Evolutionary conservation across 306 rosid species (phyloP).

Genomic region (Erythrophleum fordii): DNA sequence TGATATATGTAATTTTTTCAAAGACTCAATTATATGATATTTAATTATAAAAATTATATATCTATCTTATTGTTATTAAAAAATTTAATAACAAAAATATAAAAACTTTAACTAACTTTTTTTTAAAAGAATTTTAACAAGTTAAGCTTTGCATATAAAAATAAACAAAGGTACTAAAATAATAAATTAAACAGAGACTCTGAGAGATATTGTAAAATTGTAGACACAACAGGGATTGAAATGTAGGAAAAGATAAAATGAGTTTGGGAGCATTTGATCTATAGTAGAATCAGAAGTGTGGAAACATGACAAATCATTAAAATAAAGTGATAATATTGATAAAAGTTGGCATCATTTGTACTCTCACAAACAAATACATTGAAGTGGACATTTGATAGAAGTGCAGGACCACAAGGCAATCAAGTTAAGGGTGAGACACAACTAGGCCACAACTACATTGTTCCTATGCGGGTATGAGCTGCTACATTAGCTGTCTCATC

Average conservation of each 20-base stretch:
- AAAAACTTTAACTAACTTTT: too few species aligned
- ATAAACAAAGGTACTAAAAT: not conserved
- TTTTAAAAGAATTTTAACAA: not conserved
- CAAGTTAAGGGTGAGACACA: slow-evolving; percentile 18
- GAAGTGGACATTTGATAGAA: slow-evolving; percentile 51
- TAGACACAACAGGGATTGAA: not conserved
- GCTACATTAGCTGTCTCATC: slow-evolving; percentile 49
- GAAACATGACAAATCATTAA: slow-evolving; percentile 21
- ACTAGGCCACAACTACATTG: slow-evolving; percentile 38
- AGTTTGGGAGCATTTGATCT: not conserved
- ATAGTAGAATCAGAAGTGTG: slow-evolving; percentile 6
- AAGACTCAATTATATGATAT: too few species aligned
- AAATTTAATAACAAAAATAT: too few species aligned
- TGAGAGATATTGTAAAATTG: not conserved
- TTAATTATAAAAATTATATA: too few species aligned
- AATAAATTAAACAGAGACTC: not conserved
- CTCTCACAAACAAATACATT: slow-evolving; percentile 39
- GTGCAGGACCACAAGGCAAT: slow-evolving; percentile 50
- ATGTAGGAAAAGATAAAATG: not conserved
- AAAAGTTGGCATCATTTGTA: slow-evolving; percentile 20
- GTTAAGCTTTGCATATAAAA: not conserved
- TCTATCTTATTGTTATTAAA: too few species aligned
- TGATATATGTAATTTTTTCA: too few species aligned
- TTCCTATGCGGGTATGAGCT: slow-evolving; percentile 41
- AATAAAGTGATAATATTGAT: slow-evolving; percentile 29